Base-by-base conservation (phyloP, 106 monocot genomes). In the Dendrobium catenatum region DNA sequence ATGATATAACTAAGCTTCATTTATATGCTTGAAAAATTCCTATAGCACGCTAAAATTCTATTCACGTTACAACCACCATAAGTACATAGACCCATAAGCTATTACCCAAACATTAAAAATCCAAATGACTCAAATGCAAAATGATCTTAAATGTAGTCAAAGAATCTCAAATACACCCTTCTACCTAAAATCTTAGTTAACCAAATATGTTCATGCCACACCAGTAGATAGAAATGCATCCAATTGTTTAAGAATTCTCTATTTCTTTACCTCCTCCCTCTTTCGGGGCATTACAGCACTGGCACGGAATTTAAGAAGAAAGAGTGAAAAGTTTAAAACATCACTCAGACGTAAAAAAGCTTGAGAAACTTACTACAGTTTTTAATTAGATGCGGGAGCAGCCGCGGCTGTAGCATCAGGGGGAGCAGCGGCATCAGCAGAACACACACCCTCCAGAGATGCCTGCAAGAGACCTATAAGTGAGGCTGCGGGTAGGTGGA, bases 401-500 rank as follows among this genome's bases (percentile, higher is more conserved):
- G 68, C 68, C 5, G 42, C 76, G 0, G 59, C 68, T 1, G 24
- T 8, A 9, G 27, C 58, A 54, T 1, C 78, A 27, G 40, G n/a
- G 3, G 49, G 41, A 8, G 40, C 67, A 17, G 58, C 67, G 0
- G 18, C 51, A 33, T 44, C 73, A 29, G 67, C 40, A 76, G 68
- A 75, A 42, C 80, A 31, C 16, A 22, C 27, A 68, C 81, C 70
- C 77, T 61, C 37, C 1, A 59, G 68, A 18, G 55, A 68, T 20
- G 66, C 76, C 83, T 86, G 87, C 55, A 90, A 74, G 43, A 80
- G 72, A 29, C 82, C 84, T 18, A 90, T 43, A 9, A 90, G 54
- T 17, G 85, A 83, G 18, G 80, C 82, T 2, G 88, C 88, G 3
- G 91, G 88, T 24, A 66, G 70, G 48, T 88, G 88, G 54, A 91